Conservation (phyloP, 2,329 filamentous ascomycete species). For the Waltergamsia citrina region DNA sequence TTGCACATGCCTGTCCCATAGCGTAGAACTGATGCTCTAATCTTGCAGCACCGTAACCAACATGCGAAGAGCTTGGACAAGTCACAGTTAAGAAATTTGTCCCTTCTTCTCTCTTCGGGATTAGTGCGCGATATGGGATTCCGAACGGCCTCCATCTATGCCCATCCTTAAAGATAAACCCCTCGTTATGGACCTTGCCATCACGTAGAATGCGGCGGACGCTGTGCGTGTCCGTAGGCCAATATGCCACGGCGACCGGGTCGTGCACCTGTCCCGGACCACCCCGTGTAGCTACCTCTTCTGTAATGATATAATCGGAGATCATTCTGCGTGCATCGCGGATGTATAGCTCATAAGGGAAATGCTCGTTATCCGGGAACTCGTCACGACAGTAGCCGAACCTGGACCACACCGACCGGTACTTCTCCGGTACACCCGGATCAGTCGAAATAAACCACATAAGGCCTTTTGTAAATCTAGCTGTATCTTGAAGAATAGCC, state of each 20-base stretch:
- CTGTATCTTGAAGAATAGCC: not conserved
- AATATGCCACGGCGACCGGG: constrained; percentile 12
- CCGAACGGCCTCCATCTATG: constrained; percentile 5
- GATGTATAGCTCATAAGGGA: constrained; percentile 15
- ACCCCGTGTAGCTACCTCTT: constrained; percentile 9
- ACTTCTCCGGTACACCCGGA: constrained; percentile 4
- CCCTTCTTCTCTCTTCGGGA: constrained; percentile 3
- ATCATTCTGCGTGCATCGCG: constrained; percentile 15
- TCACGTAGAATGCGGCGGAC: constrained; percentile 12
- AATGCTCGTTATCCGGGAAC: constrained; percentile 14
- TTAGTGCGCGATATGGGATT: constrained; percentile 4
- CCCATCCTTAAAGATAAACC: constrained; percentile 7
- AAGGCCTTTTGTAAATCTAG: constrained; percentile 9
- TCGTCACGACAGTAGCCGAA: constrained; percentile 14
- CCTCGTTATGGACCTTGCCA: constrained; percentile 11
- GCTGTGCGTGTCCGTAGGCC: constrained; percentile 13
- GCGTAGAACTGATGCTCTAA: too few relatives aligned
- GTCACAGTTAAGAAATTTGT: constrained; percentile 7
- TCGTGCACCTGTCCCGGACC: constrained; percentile 5
- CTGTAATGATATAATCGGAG: constrained; percentile 12
- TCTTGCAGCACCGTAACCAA: not conserved
- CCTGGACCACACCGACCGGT: not conserved
- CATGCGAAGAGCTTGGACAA: not conserved
- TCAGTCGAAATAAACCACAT: constrained; percentile 10
- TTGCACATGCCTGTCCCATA: too few relatives aligned